A percentile compares a stretch with the other conserved stretches of the same genome.
Conservation (phyloP, 2,329 filamentous ascomycete species). For the Trichoderma brevicompactum region DNA sequence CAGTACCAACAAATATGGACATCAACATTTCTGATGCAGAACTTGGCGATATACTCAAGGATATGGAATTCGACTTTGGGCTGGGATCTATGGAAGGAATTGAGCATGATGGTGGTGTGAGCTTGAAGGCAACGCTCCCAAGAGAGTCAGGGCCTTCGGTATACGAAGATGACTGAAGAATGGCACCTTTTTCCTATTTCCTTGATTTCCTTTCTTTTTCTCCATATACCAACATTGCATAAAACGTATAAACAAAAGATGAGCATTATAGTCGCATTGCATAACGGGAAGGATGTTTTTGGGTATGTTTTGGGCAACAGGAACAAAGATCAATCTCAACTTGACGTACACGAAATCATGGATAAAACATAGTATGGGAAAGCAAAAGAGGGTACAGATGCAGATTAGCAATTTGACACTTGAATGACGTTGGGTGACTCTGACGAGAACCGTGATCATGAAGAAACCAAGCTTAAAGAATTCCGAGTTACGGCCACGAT, state of each 20-base stretch:
- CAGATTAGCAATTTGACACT: background rate
- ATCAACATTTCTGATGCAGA: conserved; percentile 46
- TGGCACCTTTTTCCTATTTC: background rate
- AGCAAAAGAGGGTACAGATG: background rate
- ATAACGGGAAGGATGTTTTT: conserved; percentile 10
- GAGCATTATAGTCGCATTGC: conserved; percentile 16
- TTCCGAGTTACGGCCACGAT: no score
- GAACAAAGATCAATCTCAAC: conserved; percentile 11
- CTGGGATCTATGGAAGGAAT: conserved; percentile 37
- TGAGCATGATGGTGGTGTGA: conserved; percentile 41
- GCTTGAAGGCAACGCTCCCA: conserved; percentile 31
- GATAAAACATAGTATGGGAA: background rate
- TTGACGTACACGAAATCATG: background rate
- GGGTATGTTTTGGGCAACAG: background rate
- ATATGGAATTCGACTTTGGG: conserved; percentile 50
- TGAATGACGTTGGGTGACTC: background rate
- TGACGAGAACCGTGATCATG: background rate
- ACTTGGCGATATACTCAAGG: conserved; percentile 48
- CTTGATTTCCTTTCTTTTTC: background rate
- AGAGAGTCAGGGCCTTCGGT: conserved; percentile 34
- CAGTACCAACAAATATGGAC: conserved; percentile 40
- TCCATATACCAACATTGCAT: conserved; percentile 12
- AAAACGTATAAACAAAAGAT: conserved; percentile 4
- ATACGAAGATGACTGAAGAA: conserved; percentile 26
- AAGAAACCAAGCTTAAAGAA: background rate